These are phyloP conservation scores for Fusarium burgessii DNA, from an alignment of 2,329 filamentous ascomycete genomes.

Conservation along the genomic window DNA sequence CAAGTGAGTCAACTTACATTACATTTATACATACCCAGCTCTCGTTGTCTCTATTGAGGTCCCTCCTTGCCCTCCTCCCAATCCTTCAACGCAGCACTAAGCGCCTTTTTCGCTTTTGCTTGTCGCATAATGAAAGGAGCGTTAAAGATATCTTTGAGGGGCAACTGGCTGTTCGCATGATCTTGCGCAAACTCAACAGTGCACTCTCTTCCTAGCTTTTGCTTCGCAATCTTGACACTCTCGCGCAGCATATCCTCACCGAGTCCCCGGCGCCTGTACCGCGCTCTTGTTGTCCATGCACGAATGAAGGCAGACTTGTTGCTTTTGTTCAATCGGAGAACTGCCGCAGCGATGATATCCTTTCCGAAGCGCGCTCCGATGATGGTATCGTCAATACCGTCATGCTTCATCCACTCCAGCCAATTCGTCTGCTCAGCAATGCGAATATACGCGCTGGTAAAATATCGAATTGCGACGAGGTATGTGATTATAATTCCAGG, in stretches of 20 bases:
- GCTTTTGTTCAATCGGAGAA: slow-evolving; percentile 67
- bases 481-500: slow-evolving; percentile 72
- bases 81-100: slow-evolving; percentile 51
- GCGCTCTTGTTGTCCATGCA: slow-evolving; percentile 81
- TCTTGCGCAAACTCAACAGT: slow-evolving; percentile 77
- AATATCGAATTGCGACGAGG: slow-evolving; percentile 70
- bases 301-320: slow-evolving; percentile 74
- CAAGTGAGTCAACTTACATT: not conserved
- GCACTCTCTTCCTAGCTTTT: slow-evolving; percentile 70
- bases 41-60: not conserved
- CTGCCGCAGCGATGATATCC: slow-evolving; percentile 76
- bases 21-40: too few relatives aligned
- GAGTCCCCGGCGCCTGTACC: slow-evolving; percentile 77
- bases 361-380: slow-evolving; percentile 74
- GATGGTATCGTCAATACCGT: slow-evolving; percentile 62
- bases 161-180: slow-evolving; percentile 77
- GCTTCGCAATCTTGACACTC: slow-evolving; percentile 73
- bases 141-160: slow-evolving; percentile 72
- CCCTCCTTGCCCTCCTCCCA: slow-evolving; percentile 20
- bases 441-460: slow-evolving; percentile 71
- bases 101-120: slow-evolving; percentile 61
- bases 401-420: slow-evolving; percentile 65
- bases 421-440: slow-evolving; percentile 72
- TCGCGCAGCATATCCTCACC: slow-evolving; percentile 79
- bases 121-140: slow-evolving; percentile 67